Evolutionary conservation across 2,329 filamentous ascomycete species (phyloP), one percentile per base, ranked within the genome.

Genomic region (Trichoderma gracile): DNA sequence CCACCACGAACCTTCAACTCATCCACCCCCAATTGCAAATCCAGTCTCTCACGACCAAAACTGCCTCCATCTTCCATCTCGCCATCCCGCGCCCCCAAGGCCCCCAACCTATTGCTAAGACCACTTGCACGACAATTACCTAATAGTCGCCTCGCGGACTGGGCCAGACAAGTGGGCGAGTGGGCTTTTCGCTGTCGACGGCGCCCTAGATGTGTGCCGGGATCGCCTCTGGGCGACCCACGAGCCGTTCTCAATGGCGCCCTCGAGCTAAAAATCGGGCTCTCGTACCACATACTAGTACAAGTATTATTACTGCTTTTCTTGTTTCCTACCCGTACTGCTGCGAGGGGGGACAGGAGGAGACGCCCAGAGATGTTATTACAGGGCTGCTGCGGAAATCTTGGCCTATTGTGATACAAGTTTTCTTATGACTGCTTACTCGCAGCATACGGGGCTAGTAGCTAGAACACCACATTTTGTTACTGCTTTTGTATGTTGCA

Each of bases 401-500:
- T 38, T 14, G 33, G 33, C 33, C 33, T 38, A 1, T 14, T 3
- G 33, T 38, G 10, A 3, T 38, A 38, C 30, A n/a, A n/a, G n/a
- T n/a, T n/a, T n/a, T n/a, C n/a, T n/a, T n/a, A n/a, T n/a, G n/a
- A n/a, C n/a, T 38, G 33, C 33, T 38, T 38, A 38, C 33, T 14
- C 10, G 33, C 10, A 38, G 33, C 10, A 14, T 4, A 38, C 33
- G 33, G 33, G 33, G 23, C 40, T 56, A 56, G 53, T 23, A 15
- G n/a, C n/a, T 12, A 38, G 10, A 30, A 19, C n/a, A 43, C 27
- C 27, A 46, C 33, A 38, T 38, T 38, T 38, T 57, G n/a, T 33
- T 60, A 43, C 57, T 60, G 27, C 46, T 60, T 60, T 60, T 60
- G 57, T 43, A 52, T 60, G 47, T 45, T 60, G 30, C 30, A 33